Evolutionary conservation across 805 yeast genomes (phyloP), one percentile per base, ranked within the genome.

Genomic region (Yarrowia bubula): DNA sequence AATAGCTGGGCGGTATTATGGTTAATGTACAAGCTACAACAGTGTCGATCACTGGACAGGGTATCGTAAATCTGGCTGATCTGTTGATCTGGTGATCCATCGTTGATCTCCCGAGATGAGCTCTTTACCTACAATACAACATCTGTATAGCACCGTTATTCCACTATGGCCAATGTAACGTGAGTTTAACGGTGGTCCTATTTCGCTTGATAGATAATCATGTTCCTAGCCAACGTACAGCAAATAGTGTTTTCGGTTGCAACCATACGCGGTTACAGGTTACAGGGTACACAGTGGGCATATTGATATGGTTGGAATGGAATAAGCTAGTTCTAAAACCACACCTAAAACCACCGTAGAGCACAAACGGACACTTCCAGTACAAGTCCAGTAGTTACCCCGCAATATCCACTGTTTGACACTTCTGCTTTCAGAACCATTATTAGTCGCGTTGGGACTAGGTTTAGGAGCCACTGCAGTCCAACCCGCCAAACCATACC

Each of bases 401-500:
- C 39, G 15, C 53, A 47, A 1, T 32, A 15, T n/a, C n/a, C n/a
- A n/a, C 28, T 22, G 28, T 22, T 22, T 22, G 28, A 22, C 28
- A 22, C 28, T 22, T 22, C 28, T 22, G 28, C 5, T 22, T 22
- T 22, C 28, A 22, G 28, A 22, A 22, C 28, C 28, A 22, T 22
- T 9, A 10, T 15, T n/a, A n/a, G 17, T 47, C 22, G 39, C 38
- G 39, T 15, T 32, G 17, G 22, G 41, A 48, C 55, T 9, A 48
- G 17, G 55, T 48, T 48, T 35, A 48, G 55, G 55, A 48, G 41
- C 41, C 55, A 18, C 41, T 48, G 55, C 41, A 48, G 55, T 9
- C 39, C n/a, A 33, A 48, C 13, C 15, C 38, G 33, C 41, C 55
- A 48, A 32, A 7, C 1, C 22, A 28, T 32, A 33, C 11, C 39